Conservation (phyloP, 257 asterid species). For the Capsicum chinense region DNA sequence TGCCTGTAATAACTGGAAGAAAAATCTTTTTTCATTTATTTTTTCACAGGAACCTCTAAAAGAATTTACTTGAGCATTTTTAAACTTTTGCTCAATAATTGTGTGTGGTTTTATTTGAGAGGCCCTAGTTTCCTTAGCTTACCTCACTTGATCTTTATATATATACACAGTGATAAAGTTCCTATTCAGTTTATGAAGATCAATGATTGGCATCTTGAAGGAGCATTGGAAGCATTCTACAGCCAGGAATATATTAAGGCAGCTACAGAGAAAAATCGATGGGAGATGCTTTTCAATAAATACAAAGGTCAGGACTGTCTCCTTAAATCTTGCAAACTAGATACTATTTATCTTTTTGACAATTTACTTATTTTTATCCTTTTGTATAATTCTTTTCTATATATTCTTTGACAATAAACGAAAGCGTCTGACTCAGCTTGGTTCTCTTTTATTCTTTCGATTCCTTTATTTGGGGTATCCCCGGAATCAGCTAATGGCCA, state of each 20-base stretch:
- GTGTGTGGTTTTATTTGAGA: neutral
- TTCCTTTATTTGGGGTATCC: neutral
- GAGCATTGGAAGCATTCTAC: constrained; percentile 89
- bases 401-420: neutral
- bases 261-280: constrained; percentile 73
- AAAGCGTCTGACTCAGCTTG: neutral
- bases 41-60: neutral
- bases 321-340: neutral
- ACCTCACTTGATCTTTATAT: neutral
- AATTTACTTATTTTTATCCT: neutral
- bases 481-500: neutral
- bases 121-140: neutral
- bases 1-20: neutral
- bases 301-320: constrained; percentile 65
- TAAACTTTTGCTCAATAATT: neutral
- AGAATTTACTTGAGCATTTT: neutral
- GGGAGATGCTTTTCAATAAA: constrained; percentile 89
- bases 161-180: constrained; percentile 72
- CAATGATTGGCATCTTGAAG: constrained; percentile 96
- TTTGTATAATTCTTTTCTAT: neutral
- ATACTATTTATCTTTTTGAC: neutral
- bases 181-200: constrained; percentile 82
- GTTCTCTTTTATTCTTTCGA: neutral
- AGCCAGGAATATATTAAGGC: constrained; percentile 76
- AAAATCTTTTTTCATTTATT: neutral